These are phyloP conservation scores for Phaeosphaeriaceae sp. DNA, from an alignment of 2,329 filamentous ascomycete species.

Conservation along the genomic window DNA sequence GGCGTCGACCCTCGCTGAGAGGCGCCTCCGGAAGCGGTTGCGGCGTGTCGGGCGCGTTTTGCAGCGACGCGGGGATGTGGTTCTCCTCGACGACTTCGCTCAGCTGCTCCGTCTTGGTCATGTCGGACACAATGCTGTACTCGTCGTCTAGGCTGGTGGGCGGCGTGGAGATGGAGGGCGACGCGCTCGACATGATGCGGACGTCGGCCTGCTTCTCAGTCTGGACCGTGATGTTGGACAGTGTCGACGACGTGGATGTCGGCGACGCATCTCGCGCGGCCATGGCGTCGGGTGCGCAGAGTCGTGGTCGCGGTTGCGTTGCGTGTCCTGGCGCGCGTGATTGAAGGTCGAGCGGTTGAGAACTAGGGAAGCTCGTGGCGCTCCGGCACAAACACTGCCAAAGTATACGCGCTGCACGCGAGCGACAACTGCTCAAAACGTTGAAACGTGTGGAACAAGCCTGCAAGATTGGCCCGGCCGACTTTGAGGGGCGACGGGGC, in stretches of 20 bases:
- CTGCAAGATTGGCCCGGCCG: conserved; percentile 31
- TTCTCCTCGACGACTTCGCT: conserved; percentile 32
- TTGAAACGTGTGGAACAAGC: conserved; percentile 20
- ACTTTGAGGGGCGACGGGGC: conserved; percentile 31
- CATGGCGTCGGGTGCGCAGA: conserved; percentile 31
- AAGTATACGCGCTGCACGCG: conserved; percentile 35
- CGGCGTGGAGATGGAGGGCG: conserved; percentile 65
- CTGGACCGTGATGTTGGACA: conserved; percentile 51
- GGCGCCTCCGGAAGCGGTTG: conserved; percentile 22
- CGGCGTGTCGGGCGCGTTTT: conserved; percentile 27
- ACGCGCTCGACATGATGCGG: conserved; percentile 59
- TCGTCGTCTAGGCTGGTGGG: conserved; percentile 71
- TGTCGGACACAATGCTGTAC: conserved; percentile 60
- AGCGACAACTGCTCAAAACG: conserved; percentile 19
- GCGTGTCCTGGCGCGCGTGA: too few species aligned
- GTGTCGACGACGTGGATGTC: conserved; percentile 49
- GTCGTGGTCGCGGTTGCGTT: conserved; percentile 23
- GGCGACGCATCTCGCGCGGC: conserved; percentile 45
- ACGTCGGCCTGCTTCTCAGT: conserved; percentile 38
- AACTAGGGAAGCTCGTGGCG: too few species aligned
- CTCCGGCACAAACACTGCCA: conserved; percentile 42
- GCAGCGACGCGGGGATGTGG: conserved; percentile 13
- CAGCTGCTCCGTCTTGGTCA: conserved; percentile 37
- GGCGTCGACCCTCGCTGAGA: conserved; percentile 35
- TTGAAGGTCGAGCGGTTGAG: too few species aligned